Evolutionary conservation across 805 yeast species (phyloP), one percentile per base, ranked within the genome.

Genomic region (Geotrichum ghanense): DNA sequence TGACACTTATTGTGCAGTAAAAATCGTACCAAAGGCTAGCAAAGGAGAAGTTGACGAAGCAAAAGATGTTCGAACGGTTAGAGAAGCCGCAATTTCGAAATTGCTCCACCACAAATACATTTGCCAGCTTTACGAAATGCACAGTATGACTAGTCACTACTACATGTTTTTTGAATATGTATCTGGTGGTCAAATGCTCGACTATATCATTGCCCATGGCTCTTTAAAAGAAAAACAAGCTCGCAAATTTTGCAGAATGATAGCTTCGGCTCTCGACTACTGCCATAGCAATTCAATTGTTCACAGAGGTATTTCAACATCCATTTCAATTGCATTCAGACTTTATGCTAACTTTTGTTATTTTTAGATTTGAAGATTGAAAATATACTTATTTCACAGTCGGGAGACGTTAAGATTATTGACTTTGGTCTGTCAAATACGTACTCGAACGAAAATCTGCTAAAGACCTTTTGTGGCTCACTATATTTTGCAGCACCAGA

Each of bases 401-500:
- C 83, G 48, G 98, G 98, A 49, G 96, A 90, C 58, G 83, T 92
- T 60, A 89, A 90, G 63, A 83, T 92, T 56, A 92, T 92, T 51
- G 99, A 92, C 68, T 92, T 92, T 65, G 99, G 99, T 7, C 73
- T 92, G 37, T 85, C 96, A 10, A 92, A 92, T 66, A 67, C 92
- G 62, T 92, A 76, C 62, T 78, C 87, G 42, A 76, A 79, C 17
- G 75, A 75, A 50, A 71, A 79, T 40, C 68, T 87, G 47, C 76
- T 92, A 59, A 86, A 84, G 59, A 92, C 99, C 1, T 92, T 86
- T 61, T 92, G 99, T 71, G 99, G 99, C 2, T 88, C 97, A 1
- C 71, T 92, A 45, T 92, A 92, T 63, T 92, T 92, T 74, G 99
- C 98, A 0, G 98, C 99, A 0, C 99, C 99, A 0, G 99, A 92